phyloP scores from a whole-genome alignment of 2,329 filamentous ascomycete species.

The Aspergillus hiratsukae region DNA sequence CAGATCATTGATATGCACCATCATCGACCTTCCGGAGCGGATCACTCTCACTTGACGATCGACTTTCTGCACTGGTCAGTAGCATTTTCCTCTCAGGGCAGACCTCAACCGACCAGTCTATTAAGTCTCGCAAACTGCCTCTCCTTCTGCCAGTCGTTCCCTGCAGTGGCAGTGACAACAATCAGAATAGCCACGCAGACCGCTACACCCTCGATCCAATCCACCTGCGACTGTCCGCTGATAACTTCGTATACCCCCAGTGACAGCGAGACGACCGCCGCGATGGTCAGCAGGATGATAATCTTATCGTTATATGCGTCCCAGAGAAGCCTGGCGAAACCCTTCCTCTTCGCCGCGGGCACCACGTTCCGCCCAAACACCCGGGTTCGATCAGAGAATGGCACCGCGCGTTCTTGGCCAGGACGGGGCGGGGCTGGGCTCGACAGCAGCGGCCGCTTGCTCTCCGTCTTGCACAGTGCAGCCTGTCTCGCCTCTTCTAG shows the following conservation, averaged over 20 bases:
- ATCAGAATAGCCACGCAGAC: conserved; percentile 63
- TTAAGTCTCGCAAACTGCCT: conserved; percentile 62
- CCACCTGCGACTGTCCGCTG: conserved; percentile 46
- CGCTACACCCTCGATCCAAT: conserved; percentile 65
- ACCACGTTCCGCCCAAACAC: conserved; percentile 59
- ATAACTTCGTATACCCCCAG: conserved; percentile 66
- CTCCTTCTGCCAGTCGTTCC: conserved; percentile 67
- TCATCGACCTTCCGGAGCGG: conserved; percentile 60
- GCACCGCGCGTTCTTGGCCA: conserved; percentile 17
- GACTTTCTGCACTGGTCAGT: conserved; percentile 48
- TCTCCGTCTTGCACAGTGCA: conserved; percentile 9
- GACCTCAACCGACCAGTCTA: conserved; percentile 32
- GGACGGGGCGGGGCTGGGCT: conserved; percentile 6
- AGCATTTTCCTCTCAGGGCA: neutral
- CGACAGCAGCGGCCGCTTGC: neutral
- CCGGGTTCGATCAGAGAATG: conserved; percentile 54
- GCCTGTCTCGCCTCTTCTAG: conserved; percentile 62
- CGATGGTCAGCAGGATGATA: conserved; percentile 64
- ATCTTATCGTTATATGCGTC: conserved; percentile 70
- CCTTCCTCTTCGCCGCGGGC: conserved; percentile 59
- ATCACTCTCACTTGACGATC: conserved; percentile 63
- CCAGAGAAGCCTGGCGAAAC: conserved; percentile 60
- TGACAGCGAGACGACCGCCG: conserved; percentile 64
- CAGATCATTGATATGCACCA: conserved; percentile 63
- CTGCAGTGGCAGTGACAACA: conserved; percentile 58